phyloP scores from a whole-genome alignment of 352 stramenopile species.

The Phytophthora uliginosa region DNA sequence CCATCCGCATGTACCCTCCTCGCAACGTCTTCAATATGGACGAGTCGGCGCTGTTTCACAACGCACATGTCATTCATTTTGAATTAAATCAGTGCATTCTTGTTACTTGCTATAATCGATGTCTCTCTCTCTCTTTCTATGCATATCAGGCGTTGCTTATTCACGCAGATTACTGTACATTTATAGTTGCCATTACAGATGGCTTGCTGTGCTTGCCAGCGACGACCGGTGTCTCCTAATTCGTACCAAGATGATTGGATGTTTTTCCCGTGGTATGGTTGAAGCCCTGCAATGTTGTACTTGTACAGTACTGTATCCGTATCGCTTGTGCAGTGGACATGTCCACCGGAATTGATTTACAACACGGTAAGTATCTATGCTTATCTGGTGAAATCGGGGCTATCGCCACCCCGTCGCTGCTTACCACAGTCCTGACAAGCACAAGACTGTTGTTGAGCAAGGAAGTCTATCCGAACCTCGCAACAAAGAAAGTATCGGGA shows the following conservation, averaged over 20 bases:
- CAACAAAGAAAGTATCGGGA: constrained; percentile 23
- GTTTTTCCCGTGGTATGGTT: neutral
- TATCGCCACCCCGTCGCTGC: constrained; percentile 16
- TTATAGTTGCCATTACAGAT: constrained; percentile 15
- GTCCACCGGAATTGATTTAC: constrained; percentile 33
- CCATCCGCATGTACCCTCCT: too few relatives aligned
- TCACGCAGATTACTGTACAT: too few relatives aligned
- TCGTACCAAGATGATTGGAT: constrained; percentile 3
- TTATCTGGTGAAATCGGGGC: constrained; percentile 30
- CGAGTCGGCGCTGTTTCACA: too few relatives aligned
- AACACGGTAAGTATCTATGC: constrained; percentile 22
- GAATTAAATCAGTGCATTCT: too few relatives aligned
- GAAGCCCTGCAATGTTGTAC: neutral
- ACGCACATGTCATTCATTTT: too few relatives aligned
- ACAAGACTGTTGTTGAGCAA: constrained; percentile 8
- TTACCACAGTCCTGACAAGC: constrained; percentile 3
- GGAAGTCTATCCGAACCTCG: constrained; percentile 13
- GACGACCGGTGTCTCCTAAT: constrained; percentile 6
- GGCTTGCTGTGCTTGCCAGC: constrained; percentile 1
- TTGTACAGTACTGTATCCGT: too few relatives aligned
- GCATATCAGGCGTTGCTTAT: too few relatives aligned
- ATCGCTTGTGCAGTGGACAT: neutral
- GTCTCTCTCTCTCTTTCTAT: too few relatives aligned
- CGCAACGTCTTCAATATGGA: too few relatives aligned
- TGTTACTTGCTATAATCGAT: too few relatives aligned